These are phyloP conservation scores for Trametopsis cervina DNA, from an alignment of 768 basidiomycete genomes.

Conservation along the genomic window DNA sequence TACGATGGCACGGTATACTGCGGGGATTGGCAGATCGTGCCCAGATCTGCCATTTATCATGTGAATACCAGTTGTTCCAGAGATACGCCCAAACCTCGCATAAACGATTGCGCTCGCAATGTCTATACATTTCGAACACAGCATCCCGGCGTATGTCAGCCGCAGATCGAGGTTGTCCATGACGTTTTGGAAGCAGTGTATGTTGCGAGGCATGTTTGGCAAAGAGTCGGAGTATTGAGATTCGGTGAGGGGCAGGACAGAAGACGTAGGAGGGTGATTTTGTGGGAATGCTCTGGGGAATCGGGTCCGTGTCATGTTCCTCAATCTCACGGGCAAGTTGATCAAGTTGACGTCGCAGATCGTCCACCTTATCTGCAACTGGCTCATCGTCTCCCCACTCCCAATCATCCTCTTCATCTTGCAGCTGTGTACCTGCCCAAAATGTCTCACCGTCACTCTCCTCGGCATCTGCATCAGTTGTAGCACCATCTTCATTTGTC, in stretches of 20 bases:
- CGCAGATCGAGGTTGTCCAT: constrained; percentile 9
- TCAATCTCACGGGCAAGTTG: neutral
- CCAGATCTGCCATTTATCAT: constrained; percentile 22
- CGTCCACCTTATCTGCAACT: neutral
- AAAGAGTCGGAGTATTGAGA: constrained; percentile 21
- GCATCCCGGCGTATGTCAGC: constrained; percentile 21
- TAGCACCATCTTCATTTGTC: neutral
- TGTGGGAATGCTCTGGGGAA: no score
- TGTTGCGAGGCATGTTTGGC: constrained; percentile 27
- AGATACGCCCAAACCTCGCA: constrained; percentile 25
- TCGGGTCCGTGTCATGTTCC: neutral
- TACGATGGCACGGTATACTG: constrained; percentile 8
- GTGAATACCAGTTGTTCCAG: constrained; percentile 25
- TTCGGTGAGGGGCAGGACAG: constrained; percentile 25
- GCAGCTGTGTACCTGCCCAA: no score
- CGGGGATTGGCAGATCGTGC: constrained; percentile 12
- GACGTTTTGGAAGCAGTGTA: constrained; percentile 19
- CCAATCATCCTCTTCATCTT: neutral
- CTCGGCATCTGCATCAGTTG: neutral
- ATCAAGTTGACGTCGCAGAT: neutral
- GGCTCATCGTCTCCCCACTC: neutral
- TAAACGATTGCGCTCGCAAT: constrained; percentile 18
- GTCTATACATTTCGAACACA: constrained; percentile 28
- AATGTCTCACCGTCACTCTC: neutral
- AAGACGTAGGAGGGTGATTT: constrained; percentile 20